Percentiles rank a stretch among this genome's conserved stretches.
Evolutionary conservation across 176 grass and related monocot genomes (phyloP).

Genomic region (Bromus sterilis): DNA sequence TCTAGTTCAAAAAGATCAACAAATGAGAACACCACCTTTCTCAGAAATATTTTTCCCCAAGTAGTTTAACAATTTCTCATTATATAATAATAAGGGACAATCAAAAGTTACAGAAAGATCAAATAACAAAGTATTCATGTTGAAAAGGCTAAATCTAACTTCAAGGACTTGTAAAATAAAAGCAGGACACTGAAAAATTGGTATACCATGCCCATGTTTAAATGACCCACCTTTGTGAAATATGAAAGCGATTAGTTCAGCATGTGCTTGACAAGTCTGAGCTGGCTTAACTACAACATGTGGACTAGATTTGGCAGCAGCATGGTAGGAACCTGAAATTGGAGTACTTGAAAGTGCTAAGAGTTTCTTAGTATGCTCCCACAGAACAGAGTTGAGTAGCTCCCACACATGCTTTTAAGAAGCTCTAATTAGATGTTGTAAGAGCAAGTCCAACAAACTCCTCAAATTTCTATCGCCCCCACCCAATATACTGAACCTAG

Average conservation of each 20-base stretch:
- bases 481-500: not conserved
- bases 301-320: not conserved
- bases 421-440: not conserved
- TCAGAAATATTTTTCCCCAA: not conserved
- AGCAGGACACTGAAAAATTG: not conserved
- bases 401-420: not conserved
- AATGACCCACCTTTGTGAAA: not conserved
- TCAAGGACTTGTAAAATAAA: not conserved
- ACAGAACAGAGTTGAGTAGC: not conserved
- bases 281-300: not conserved
- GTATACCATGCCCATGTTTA: not conserved
- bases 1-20: slow-evolving; percentile 3
- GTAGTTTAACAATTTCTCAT: not conserved
- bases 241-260: not conserved
- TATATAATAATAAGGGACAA: not conserved
- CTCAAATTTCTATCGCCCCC: not conserved
- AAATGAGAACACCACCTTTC: not conserved
- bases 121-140: not conserved
- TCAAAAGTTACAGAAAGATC: not conserved
- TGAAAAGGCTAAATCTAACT: not conserved
- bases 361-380: not conserved
- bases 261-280: not conserved
- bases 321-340: not conserved
- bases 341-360: not conserved
- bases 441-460: no score